Conservation (phyloP, 129 eudicot genomes). For the Arctium minus region DNA sequence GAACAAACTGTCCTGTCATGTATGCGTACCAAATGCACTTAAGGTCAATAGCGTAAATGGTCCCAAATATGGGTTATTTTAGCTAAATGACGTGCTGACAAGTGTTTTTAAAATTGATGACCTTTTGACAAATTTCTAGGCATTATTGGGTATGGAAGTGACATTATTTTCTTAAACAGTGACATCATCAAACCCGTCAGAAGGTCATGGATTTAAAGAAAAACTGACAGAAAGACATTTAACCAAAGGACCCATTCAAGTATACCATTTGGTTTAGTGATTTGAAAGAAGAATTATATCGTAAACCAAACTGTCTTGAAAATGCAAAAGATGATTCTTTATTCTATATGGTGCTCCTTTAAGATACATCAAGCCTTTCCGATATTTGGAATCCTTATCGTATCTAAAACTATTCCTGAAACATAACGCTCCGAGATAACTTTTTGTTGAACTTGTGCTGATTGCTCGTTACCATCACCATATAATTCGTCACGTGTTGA, state of each 20-base stretch:
- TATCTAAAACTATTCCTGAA: conserved; percentile 5
- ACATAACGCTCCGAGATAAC: background rate
- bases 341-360: conserved; percentile 17
- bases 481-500: background rate
- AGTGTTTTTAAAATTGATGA: background rate
- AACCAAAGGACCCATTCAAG: background rate
- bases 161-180: too few relatives aligned
- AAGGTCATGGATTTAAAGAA: background rate
- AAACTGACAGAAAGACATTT: background rate
- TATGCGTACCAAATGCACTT: too few relatives aligned
- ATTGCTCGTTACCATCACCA: background rate
- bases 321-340: conserved; percentile 4
- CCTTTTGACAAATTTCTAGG: background rate
- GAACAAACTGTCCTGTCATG: too few relatives aligned
- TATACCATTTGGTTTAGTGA: background rate
- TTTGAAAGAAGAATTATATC: background rate
- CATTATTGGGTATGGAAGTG: background rate
- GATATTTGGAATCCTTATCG: conserved; percentile 34
- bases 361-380: conserved; percentile 17
- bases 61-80: too few relatives aligned
- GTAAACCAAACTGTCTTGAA: background rate
- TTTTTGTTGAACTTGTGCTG: conserved; percentile 3
- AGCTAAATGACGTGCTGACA: background rate
- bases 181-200: background rate
- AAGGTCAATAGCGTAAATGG: background rate